These are phyloP conservation scores for Leccinellum rugosiceps DNA, from an alignment of 768 basidiomycete genomes.

Conservation along the genomic window DNA sequence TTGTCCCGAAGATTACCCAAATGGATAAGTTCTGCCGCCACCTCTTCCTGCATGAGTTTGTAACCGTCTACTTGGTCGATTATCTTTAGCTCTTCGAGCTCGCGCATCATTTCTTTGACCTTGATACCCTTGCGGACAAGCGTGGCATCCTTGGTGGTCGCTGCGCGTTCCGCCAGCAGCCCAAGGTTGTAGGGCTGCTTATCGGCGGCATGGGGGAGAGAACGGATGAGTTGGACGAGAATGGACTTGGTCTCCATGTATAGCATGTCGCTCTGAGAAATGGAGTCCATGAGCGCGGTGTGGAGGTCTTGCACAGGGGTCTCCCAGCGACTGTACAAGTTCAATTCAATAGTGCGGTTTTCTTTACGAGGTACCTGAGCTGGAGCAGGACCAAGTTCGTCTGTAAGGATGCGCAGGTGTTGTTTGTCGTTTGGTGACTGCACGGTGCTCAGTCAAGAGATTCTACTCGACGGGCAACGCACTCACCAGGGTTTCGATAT, in stretches of 20 bases:
- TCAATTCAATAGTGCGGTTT: conserved; percentile 89
- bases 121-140: conserved; percentile 98
- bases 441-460: conserved; percentile 1
- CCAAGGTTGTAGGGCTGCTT: conserved; percentile 87
- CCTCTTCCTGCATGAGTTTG: conserved; percentile 97
- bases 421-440: conserved; percentile 98
- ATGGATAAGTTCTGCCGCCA: conserved; percentile 91
- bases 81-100: conserved; percentile 87
- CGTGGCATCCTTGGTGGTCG: conserved; percentile 94
- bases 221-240: conserved; percentile 95
- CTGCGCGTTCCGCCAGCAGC: conserved; percentile 89
- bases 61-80: conserved; percentile 81
- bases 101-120: conserved; percentile 98
- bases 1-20: conserved; percentile 96
- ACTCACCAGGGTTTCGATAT: conserved; percentile 89
- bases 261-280: conserved; percentile 96
- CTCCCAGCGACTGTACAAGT: conserved; percentile 97
- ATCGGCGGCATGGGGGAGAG: conserved; percentile 79
- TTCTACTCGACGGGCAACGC: not conserved
- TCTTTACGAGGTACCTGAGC: conserved; percentile 97
- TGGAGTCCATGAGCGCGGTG: conserved; percentile 93
- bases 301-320: conserved; percentile 98
- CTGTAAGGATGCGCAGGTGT: conserved; percentile 92
- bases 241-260: conserved; percentile 99
- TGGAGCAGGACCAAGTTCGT: conserved; percentile 93